Conservation (phyloP, 805 yeast genomes). For the Lipomyces sp. region DNA sequence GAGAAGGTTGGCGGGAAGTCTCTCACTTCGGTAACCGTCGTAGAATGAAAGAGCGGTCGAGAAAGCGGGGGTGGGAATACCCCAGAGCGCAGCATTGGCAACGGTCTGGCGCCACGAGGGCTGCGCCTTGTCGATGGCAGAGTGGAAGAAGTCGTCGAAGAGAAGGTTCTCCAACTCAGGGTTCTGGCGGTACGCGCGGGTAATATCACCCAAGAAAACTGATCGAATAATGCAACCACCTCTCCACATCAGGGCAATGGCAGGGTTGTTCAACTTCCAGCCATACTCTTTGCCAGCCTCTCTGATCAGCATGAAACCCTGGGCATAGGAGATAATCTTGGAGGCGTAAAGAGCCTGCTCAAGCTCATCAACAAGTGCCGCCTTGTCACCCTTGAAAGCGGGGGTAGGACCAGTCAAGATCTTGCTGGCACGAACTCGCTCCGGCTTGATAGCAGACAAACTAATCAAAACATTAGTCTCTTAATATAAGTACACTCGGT, state of each 20-base stretch:
- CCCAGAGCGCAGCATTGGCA: slow-evolving; percentile 75
- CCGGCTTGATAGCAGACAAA: slow-evolving; percentile 86
- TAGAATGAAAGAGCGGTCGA: slow-evolving; percentile 95
- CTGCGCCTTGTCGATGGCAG: slow-evolving; percentile 93
- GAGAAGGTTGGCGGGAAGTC: slow-evolving; percentile 94
- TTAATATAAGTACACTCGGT: slow-evolving; percentile 48
- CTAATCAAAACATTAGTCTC: not conserved
- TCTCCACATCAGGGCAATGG: slow-evolving; percentile 99
- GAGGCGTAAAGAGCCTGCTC: slow-evolving; percentile 99
- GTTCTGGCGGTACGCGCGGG: slow-evolving; percentile 91
- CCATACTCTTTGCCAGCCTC: slow-evolving; percentile 97
- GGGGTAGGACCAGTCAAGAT: slow-evolving; percentile 81
- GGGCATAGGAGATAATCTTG: slow-evolving; percentile 97
- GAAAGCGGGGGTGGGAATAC: slow-evolving; percentile 98
- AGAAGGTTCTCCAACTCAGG: slow-evolving; percentile 94
- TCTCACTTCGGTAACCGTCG: slow-evolving; percentile 97
- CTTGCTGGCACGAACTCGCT: slow-evolving; percentile 85
- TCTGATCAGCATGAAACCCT: slow-evolving; percentile 98
- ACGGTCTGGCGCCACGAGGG: slow-evolving; percentile 91
- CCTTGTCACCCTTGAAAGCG: slow-evolving; percentile 71
- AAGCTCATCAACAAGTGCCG: slow-evolving; percentile 85
- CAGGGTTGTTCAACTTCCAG: slow-evolving; percentile 98
- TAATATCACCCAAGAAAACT: slow-evolving; percentile 95
- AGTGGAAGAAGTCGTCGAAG: slow-evolving; percentile 91
- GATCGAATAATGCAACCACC: slow-evolving; percentile 99